Evolutionary conservation across 2,329 filamentous ascomycete species (phyloP).

Genomic region (Trichothecium roseum): DNA sequence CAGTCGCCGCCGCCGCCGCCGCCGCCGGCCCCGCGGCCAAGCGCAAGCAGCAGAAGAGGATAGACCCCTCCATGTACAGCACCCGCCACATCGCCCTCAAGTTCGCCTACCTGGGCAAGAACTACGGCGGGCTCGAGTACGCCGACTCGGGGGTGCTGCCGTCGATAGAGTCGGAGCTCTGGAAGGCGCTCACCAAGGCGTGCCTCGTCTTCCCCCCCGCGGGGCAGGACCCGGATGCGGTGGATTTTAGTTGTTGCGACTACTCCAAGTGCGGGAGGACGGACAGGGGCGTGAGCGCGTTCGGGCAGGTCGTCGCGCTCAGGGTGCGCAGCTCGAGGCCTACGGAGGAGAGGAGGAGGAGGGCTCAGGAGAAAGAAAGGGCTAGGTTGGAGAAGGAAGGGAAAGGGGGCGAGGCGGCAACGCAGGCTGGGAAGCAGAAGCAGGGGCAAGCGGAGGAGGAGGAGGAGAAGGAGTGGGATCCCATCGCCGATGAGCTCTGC

Average conservation of each 20-base stretch:
- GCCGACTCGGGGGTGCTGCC: slow-evolving; percentile 61
- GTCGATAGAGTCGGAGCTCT: slow-evolving; percentile 87
- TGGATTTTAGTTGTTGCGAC: slow-evolving; percentile 76
- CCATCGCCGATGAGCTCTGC: slow-evolving; percentile 68
- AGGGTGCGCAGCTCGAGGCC: slow-evolving; percentile 72
- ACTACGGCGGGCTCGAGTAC: slow-evolving; percentile 90
- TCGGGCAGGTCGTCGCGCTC: slow-evolving; percentile 87
- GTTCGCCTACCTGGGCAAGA: slow-evolving; percentile 83
- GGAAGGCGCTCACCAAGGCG: slow-evolving; percentile 78
- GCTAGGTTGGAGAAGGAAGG: slow-evolving; percentile 12
- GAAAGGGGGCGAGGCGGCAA: slow-evolving; percentile 12
- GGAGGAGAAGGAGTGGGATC: slow-evolving; percentile 38
- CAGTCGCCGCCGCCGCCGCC: slow-evolving; percentile 20
- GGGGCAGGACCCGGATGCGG: slow-evolving; percentile 43
- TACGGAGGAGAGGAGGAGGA: slow-evolving; percentile 22
- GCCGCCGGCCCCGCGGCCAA: slow-evolving; percentile 15
- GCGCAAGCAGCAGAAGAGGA: slow-evolving; percentile 38
- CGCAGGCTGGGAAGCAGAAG: slow-evolving; percentile 3
- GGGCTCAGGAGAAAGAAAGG: slow-evolving; percentile 11
- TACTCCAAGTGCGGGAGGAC: slow-evolving; percentile 95
- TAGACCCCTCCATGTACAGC: slow-evolving; percentile 72
- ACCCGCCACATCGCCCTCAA: slow-evolving; percentile 85
- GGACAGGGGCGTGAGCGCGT: slow-evolving; percentile 87
- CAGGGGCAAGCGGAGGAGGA: slow-evolving; percentile 7
- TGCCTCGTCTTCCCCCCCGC: slow-evolving; percentile 75